Evolutionary conservation across 2,329 filamentous ascomycete genomes (phyloP), one percentile per base, ranked within the genome.

Genomic region (Aspergillus intermedius): DNA sequence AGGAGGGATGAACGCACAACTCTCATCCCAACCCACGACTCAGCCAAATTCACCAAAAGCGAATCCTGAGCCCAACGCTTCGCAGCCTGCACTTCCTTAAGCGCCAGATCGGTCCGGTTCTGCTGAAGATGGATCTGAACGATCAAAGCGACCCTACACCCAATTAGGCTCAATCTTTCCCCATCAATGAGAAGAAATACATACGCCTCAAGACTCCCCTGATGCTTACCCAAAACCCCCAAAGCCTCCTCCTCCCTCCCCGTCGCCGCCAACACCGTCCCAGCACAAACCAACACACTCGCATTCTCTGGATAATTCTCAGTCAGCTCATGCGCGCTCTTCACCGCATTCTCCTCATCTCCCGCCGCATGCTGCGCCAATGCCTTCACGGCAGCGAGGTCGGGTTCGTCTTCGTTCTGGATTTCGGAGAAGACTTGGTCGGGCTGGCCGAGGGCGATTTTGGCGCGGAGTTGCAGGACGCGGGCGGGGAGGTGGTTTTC

Each of bases 41-140:
- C 93, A 6, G 91, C 91, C 56, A 98, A 73, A 70, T 98, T 97
- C 56, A 97, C 88, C 44, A 97, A 76, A 35, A 97, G 74, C 58
- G 86, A 95, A 67, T 97, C 93, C 71, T 98, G 91, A 6, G 91
- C 93, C 88, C 91, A 97, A 71, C 88, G 82, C 67, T 91, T 83
- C 32, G 93, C 93, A 32, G 86, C 82, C 45, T 83, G 76, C 34
- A 95, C 90, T 73, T 96, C 91, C 71, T 95, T 95, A 10, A 90
- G 62, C 1, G 93, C 93, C 44, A 96, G 81, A 68, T 97, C 91
- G 61, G 86, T 86, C 58, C 91, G 82, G 76, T 96, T 96, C 66
- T 95, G 89, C 59, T 88, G 80, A 8, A 97, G 83, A 64, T 96
- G 86, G 59, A 97, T 94, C 69, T 98, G 91, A 25, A 91, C 84